Evolutionary conservation across 1,139 yeast genomes (phyloP), one percentile per base, ranked within the genome.

Genomic region (Candida freyschussii): DNA sequence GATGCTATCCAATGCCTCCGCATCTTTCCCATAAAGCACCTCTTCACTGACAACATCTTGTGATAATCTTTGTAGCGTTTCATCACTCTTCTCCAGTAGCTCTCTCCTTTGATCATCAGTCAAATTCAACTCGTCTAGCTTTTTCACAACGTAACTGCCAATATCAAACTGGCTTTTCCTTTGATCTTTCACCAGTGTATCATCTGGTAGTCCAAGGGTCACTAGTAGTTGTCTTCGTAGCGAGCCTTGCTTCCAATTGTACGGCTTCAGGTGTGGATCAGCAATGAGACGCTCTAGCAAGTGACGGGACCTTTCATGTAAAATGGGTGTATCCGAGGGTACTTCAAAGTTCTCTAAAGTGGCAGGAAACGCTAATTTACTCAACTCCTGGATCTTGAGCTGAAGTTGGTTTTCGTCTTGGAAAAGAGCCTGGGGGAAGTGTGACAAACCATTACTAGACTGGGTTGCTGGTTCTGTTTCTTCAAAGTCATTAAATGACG

Each of bases 241-340:
- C 21, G 72, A 66, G 59, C 75, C 74, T 36, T 65, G 64, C 21
- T 63, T 63, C 86, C 86, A 79, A 45, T 72, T 75, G 19, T 68
- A 65, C 0, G 76, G 77, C 21, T 62, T 64, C 28, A 70, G 53
- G 34, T 63, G 62, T 2, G 75, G 75, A 12, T 59, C 41, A 9
- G 59, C 53, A 0, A 71, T 58, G 15, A 73, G 50, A 33, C 63
- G 63, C 43, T 43, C 55, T 50, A 50, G n/a, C 43, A 49, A 24
- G 13, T 46, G 50, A 16, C 33, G 28, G 0, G 53, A 46, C 5
- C 53, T 30, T 13, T 45, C 47, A 24, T 49, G 48, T 11, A 50
- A 37, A 1, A 50, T 32, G 5, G 39, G 32, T 7, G 41, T 32
- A 14, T 40, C 27, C 4, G 26, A n/a, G 7, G 45, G 43, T 2